phyloP scores from a whole-genome alignment of 805 yeast species.

The Yarrowia sp. region DNA sequence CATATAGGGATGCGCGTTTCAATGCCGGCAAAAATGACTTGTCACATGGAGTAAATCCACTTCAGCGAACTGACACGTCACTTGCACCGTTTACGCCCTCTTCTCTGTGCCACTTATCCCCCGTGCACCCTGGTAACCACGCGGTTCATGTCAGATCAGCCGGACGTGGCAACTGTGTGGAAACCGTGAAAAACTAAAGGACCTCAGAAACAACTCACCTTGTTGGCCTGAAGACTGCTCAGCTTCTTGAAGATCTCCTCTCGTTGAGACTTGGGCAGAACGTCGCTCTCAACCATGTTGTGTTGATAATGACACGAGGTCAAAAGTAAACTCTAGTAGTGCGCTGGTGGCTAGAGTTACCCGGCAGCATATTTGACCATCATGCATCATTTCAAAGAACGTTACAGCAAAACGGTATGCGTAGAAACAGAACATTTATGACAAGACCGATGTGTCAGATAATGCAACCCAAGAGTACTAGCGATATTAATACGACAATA shows the following conservation, averaged over 20 bases:
- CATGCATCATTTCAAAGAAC: neutral
- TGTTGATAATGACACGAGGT: slow-evolving; percentile 23
- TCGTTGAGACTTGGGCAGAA: slow-evolving; percentile 57
- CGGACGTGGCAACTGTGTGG: neutral
- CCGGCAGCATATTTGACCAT: slow-evolving; percentile 14
- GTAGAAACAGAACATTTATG: neutral
- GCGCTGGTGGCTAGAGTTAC: neutral
- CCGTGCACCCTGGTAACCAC: neutral
- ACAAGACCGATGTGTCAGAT: neutral
- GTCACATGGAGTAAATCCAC: neutral
- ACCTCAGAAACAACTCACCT: slow-evolving; percentile 37
- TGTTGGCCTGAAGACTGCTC: slow-evolving; percentile 67
- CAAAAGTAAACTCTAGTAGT: slow-evolving; percentile 13
- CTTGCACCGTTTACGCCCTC: neutral
- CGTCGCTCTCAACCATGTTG: slow-evolving; percentile 30
- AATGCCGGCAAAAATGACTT: neutral
- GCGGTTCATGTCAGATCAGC: neutral
- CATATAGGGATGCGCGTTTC: neutral
- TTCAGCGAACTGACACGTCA: neutral
- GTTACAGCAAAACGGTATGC: neutral
- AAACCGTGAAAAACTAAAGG: neutral
- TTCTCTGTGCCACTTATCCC: neutral
- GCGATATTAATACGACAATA: too few species aligned
- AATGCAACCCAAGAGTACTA: neutral
- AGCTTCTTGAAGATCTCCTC: slow-evolving; percentile 60